These are phyloP conservation scores for Daldinia bambusicola DNA, from an alignment of 495 filamentous ascomycete species.

Conservation along the genomic window DNA sequence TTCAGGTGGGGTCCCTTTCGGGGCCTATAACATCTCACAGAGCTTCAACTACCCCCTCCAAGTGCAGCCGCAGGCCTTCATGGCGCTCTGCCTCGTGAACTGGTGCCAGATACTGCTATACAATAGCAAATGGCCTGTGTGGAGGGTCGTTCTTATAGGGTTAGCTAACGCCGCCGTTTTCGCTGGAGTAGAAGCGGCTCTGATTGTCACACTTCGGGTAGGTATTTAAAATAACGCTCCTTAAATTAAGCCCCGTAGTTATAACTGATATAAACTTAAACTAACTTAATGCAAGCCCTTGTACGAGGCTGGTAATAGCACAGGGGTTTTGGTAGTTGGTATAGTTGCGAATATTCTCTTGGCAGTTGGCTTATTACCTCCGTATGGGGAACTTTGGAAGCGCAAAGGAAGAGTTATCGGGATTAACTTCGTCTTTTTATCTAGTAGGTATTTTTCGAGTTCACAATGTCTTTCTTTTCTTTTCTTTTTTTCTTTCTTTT, in stretches of 20 bases:
- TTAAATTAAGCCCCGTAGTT: not conserved
- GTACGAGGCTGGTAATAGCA: conserved; percentile 62
- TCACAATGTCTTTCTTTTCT: not conserved
- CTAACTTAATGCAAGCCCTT: conserved; percentile 50
- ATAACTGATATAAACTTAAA: not conserved
- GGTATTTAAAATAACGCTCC: conserved; percentile 49
- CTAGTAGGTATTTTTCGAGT: conserved; percentile 35
- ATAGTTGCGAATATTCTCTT: conserved; percentile 69
- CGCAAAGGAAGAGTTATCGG: conserved; percentile 74
- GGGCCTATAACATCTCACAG: conserved; percentile 59
- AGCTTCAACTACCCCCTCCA: conserved; percentile 80
- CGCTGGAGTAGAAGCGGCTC: conserved; percentile 66
- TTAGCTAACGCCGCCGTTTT: conserved; percentile 57
- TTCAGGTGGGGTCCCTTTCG: conserved; percentile 59
- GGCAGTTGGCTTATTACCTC: conserved; percentile 70
- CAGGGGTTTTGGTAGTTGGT: conserved; percentile 68
- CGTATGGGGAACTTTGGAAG: conserved; percentile 79
- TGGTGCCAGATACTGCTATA: conserved; percentile 76
- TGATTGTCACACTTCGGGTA: conserved; percentile 73
- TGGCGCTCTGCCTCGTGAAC: conserved; percentile 68
- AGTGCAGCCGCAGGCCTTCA: conserved; percentile 78
- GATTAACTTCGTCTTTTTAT: conserved; percentile 74
- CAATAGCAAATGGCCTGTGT: conserved; percentile 62
- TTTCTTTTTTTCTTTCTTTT: too few relatives aligned
- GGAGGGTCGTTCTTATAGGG: conserved; percentile 61